A percentile compares a stretch with the other conserved stretches of the same genome.
Evolutionary conservation across 192 early-diverging fungal species (phyloP).

Genomic region (Linderina pennispora): DNA sequence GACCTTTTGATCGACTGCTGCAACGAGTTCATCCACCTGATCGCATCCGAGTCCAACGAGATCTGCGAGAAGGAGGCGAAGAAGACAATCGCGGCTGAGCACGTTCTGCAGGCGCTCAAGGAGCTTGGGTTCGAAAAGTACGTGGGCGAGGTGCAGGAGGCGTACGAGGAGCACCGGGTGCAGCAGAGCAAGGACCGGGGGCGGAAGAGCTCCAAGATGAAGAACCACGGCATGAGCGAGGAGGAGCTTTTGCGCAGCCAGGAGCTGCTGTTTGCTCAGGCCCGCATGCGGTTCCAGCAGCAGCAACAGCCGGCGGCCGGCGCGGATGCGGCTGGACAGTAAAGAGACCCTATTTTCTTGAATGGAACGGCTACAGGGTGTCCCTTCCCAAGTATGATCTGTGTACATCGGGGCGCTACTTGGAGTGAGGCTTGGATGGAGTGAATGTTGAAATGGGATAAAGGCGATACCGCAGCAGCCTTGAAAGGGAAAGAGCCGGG

Average conservation of each 20-base stretch:
- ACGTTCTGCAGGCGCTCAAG: constrained; percentile 83
- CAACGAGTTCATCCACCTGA: constrained; percentile 91
- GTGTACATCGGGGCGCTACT: no score
- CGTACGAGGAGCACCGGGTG: constrained; percentile 84
- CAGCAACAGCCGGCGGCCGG: constrained; percentile 25
- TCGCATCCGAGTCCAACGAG: constrained; percentile 93
- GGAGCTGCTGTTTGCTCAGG: constrained; percentile 84
- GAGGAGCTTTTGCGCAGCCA: constrained; percentile 83
- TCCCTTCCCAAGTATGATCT: no score
- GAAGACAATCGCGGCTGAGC: constrained; percentile 97
- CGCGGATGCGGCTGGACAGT: no score
- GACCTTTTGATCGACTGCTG: constrained; percentile 96
- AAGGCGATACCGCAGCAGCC: no score
- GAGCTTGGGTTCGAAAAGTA: constrained; percentile 91
- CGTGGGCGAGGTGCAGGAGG: constrained; percentile 78
- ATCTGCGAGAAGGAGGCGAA: constrained; percentile 93
- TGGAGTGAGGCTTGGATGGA: no score
- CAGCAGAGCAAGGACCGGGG: constrained; percentile 74
- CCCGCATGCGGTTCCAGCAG: constrained; percentile 64
- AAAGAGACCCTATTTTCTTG: no score
- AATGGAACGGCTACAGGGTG: no score
- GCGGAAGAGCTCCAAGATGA: constrained; percentile 65
- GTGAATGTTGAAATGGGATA: no score
- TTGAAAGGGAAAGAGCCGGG: no score
- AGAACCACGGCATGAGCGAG: constrained; percentile 74